Percentiles rank a stretch among this genome's conserved stretches.
These are phyloP conservation scores for Amanita brunnescens DNA, from an alignment of 768 basidiomycete genomes.

Conservation along the genomic window DNA sequence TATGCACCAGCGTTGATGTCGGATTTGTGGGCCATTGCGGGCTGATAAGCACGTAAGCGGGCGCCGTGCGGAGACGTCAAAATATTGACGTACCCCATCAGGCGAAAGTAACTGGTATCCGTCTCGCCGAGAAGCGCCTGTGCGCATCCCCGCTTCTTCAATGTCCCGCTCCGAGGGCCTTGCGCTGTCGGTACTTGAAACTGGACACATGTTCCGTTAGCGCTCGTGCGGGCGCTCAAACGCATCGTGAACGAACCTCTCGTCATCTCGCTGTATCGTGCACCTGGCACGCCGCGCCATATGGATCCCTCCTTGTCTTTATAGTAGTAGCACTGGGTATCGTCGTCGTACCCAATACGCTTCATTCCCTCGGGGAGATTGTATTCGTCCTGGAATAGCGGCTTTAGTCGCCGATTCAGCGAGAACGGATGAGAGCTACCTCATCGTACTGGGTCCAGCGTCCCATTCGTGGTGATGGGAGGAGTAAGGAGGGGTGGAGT, in stretches of 20 bases:
- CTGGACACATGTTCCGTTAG: constrained; percentile 12
- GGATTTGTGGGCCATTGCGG: constrained; percentile 22
- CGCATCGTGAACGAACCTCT: constrained; percentile 23
- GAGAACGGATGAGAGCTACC: constrained; percentile 17
- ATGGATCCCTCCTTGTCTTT: constrained; percentile 44
- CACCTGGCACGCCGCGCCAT: constrained; percentile 53
- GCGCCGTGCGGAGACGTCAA: background rate
- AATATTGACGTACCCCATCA: constrained; percentile 36
- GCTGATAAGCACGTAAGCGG: constrained; percentile 10
- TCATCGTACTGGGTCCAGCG: constrained; percentile 42
- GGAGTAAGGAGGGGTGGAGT: background rate
- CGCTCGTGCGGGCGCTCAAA: background rate
- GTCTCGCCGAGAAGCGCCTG: constrained; percentile 33
- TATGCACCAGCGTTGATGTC: constrained; percentile 37
- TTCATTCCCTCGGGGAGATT: constrained; percentile 50
- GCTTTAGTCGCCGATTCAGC: background rate
- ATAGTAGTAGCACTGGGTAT: constrained; percentile 60
- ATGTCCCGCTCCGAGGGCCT: constrained; percentile 28
- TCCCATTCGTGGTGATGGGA: constrained; percentile 14
- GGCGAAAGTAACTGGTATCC: constrained; percentile 48
- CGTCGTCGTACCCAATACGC: constrained; percentile 71
- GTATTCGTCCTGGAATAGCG: constrained; percentile 32
- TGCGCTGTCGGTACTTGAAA: constrained; percentile 13
- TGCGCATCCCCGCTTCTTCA: constrained; percentile 35
- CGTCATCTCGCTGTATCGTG: constrained; percentile 51